Base-by-base conservation (phyloP, 2,329 filamentous ascomycete species). In the Botrytis aclada region DNA sequence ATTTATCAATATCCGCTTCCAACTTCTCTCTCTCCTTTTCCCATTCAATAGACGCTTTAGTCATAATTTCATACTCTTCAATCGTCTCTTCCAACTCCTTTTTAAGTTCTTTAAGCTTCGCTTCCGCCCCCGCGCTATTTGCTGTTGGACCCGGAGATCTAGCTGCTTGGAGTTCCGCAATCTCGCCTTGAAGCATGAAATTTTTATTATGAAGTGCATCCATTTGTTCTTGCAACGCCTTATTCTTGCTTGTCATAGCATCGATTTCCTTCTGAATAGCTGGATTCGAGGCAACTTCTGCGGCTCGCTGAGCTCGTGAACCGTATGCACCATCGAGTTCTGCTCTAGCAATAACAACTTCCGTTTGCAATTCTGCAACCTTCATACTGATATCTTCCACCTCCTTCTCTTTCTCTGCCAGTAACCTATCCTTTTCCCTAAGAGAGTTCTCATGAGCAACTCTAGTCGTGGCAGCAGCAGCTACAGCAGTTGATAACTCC, bases 301-400 rank as follows among this genome's bases (percentile, higher is more conserved):
- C 90, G 20, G 90, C 89, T 45, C 91, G 88, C 80, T 93, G 86
- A 16, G 89, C 87, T 69, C 90, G 86, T n/a, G 86, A 88, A 58
- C 96, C 96, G 80, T 98, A 98, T 80, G 97, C 97, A 75, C 94
- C 94, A 78, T 97, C 96, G 39, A 98, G 92, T 82, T 98, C 95
- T 70, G 95, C 93, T 79, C 90, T 89, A 39, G 93, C 94, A 77
- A 98, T 91, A n/a, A 95, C 97, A 60, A 98, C 87, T 84, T 98
- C 91, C 3, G 90, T 93, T 51, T 89, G 90, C 9, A 91, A 84
- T 70, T 88, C 85, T 5, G 91, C 89, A 69, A 92, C 85, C 78
- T 92, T 88, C 72, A 86, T 84, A 79, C 92, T 90, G 54, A 92
- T 83, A 10, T 83, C 82, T n/a, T 84, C 81, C 78, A 87, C 81